A percentile compares a stretch with the other conserved stretches of the same genome.
Evolutionary conservation across 768 basidiomycete species (phyloP).

Genomic region (Tylopilus felleus): DNA sequence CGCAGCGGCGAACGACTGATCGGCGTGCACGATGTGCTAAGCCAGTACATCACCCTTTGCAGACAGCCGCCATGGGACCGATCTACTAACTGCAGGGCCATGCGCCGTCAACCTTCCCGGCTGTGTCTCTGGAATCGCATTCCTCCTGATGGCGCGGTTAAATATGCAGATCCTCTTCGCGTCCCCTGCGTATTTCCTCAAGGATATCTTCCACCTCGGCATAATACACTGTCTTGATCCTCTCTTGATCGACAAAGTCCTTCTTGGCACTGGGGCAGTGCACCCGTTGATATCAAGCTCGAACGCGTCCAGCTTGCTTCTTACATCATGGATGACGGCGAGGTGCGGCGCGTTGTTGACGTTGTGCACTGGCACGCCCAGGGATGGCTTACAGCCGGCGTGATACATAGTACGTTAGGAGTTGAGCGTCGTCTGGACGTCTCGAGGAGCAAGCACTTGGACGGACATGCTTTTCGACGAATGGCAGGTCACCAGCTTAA

Average conservation of each 20-base stretch:
- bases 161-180: neutral
- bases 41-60: neutral
- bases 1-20: neutral
- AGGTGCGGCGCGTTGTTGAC: neutral
- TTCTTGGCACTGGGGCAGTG: neutral
- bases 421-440: neutral
- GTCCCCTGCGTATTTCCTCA: neutral
- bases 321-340: neutral
- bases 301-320: neutral
- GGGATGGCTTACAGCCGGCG: neutral
- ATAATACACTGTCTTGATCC: neutral
- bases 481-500: neutral
- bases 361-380: neutral
- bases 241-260: neutral
- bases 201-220: neutral
- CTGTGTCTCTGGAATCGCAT: neutral
- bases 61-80: neutral
- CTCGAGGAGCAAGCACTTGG: neutral
- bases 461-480: neutral
- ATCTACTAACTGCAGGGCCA: neutral
- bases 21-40: neutral
- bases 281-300: neutral
- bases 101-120: neutral
- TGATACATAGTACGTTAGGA: neutral
- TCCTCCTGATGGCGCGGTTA: constrained; percentile 1